phyloP scores from a whole-genome alignment of 2,329 filamentous ascomycete species.

The Ophiostoma himal-ulmi region DNA sequence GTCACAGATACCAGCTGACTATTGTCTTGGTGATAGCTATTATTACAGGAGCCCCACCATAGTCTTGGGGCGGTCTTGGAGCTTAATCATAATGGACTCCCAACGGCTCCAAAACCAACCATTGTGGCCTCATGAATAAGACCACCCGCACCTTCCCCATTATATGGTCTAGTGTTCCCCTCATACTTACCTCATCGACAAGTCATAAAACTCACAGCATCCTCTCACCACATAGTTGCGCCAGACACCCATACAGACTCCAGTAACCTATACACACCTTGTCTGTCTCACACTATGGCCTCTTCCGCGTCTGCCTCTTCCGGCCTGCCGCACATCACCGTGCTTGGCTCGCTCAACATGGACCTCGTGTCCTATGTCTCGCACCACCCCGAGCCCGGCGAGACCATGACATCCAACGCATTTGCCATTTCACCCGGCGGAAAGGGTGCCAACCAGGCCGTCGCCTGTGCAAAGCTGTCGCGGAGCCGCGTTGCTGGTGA shows the following conservation, averaged over 20 bases:
- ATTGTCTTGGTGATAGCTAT: neutral
- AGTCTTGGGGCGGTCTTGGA: neutral
- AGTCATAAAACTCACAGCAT: neutral
- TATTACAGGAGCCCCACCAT: neutral
- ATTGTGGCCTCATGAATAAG: neutral
- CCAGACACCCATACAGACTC: neutral
- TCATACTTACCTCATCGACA: neutral
- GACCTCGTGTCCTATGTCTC: slow-evolving; percentile 86
- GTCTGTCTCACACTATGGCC: neutral
- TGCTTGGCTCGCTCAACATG: slow-evolving; percentile 90
- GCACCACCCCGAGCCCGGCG: slow-evolving; percentile 75
- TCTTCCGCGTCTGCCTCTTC: neutral
- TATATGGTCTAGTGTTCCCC: neutral
- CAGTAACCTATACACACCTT: neutral
- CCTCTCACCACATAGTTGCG: neutral
- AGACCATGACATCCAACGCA: slow-evolving; percentile 74
- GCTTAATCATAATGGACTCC: slow-evolving; percentile 4
- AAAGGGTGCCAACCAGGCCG: slow-evolving; percentile 93
- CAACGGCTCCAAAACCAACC: neutral
- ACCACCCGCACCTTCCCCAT: neutral
- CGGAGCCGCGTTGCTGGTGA: slow-evolving; percentile 40
- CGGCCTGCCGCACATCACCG: slow-evolving; percentile 54
- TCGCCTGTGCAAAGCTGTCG: slow-evolving; percentile 78
- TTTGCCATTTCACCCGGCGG: slow-evolving; percentile 81
- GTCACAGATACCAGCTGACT: neutral